Evolutionary conservation across 2,329 filamentous ascomycete species (phyloP).

Genomic region (Phoma sp.): DNA sequence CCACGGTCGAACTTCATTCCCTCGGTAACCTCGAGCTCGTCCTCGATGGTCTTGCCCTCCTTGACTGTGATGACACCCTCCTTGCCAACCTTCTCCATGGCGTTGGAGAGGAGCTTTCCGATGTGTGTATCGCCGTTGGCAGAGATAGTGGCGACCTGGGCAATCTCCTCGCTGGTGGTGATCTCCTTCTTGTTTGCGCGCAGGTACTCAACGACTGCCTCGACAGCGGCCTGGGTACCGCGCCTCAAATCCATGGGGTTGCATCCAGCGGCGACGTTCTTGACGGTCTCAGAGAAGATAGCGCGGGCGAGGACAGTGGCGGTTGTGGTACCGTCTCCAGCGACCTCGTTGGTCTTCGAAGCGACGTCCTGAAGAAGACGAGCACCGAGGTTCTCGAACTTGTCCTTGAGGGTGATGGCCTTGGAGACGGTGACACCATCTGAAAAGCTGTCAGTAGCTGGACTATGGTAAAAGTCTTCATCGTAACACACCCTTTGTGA

Average conservation of each 20-base stretch:
- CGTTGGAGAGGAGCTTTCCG: slow-evolving; percentile 92
- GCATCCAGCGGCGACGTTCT: slow-evolving; percentile 99
- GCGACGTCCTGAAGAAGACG: slow-evolving; percentile 96
- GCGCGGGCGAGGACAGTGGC: slow-evolving; percentile 95
- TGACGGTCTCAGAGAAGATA: slow-evolving; percentile 99
- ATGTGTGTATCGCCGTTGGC: slow-evolving; percentile 97
- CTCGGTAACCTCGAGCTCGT: slow-evolving; percentile 98
- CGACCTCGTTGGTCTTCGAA: slow-evolving; percentile 98
- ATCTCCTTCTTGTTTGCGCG: slow-evolving; percentile 97
- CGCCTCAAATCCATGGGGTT: slow-evolving; percentile 99
- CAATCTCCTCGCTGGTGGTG: slow-evolving; percentile 95
- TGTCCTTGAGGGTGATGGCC: slow-evolving; percentile 93
- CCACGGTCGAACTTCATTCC: slow-evolving; percentile 99
- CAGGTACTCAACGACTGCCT: slow-evolving; percentile 91
- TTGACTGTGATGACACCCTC: slow-evolving; percentile 99
- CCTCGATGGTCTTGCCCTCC: slow-evolving; percentile 98
- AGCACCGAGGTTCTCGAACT: slow-evolving; percentile 99
- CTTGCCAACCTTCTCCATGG: slow-evolving; percentile 99
- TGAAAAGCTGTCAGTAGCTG: slow-evolving; percentile 32
- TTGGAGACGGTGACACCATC: slow-evolving; percentile 65
- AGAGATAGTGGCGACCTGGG: slow-evolving; percentile 96
- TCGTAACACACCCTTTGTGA: slow-evolving; percentile 82
- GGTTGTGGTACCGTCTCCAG: slow-evolving; percentile 97
- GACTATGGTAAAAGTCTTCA: not conserved
- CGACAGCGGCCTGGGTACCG: slow-evolving; percentile 95